phyloP scores from a whole-genome alignment of 305 asterid genomes.

The Solanum hybrid region DNA sequence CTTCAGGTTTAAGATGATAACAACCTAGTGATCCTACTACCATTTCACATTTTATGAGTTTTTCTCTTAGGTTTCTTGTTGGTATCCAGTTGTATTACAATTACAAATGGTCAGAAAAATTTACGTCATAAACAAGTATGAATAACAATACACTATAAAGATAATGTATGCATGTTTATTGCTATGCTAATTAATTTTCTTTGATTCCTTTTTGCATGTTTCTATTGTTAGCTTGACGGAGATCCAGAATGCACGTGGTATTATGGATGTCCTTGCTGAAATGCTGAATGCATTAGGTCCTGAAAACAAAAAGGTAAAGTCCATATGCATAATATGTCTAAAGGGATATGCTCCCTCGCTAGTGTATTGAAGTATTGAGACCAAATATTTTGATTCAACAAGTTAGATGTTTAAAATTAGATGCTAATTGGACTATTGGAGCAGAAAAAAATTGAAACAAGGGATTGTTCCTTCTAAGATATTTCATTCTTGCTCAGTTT shows the following conservation, averaged over 20 bases:
- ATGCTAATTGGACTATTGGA: not conserved
- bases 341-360: not conserved
- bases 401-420: not conserved
- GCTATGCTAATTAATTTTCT: not conserved
- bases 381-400: not conserved
- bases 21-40: not conserved
- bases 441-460: not conserved
- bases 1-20: not conserved
- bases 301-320: constrained; percentile 71
- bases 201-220: not conserved
- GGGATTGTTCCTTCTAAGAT: not conserved
- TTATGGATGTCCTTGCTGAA: constrained; percentile 96
- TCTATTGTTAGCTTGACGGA: constrained; percentile 59
- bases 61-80: not conserved
- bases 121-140: not conserved
- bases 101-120: not conserved
- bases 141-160: not conserved
- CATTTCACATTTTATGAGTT: not conserved
- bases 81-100: not conserved
- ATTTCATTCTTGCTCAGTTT: not conserved
- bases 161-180: not conserved
- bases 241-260: constrained; percentile 95
- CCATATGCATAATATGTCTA: not conserved
- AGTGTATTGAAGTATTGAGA: not conserved
- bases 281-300: constrained; percentile 95